phyloP scores from a whole-genome alignment of 2,329 filamentous ascomycete species.

The Diaporthe ilicicola region DNA sequence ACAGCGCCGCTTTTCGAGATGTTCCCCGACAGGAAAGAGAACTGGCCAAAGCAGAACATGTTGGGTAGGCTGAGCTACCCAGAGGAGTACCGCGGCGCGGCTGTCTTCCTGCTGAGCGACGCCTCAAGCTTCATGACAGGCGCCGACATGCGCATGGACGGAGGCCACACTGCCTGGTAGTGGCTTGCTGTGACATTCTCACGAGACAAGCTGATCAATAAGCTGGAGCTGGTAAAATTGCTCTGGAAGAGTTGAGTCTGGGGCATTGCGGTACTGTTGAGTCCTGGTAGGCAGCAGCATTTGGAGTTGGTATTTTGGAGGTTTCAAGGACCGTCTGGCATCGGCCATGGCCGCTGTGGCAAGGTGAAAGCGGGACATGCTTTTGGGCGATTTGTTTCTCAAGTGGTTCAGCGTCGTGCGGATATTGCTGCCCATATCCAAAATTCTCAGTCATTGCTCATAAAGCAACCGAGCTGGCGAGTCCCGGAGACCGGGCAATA shows the following conservation, averaged over 20 bases:
- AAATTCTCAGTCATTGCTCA: not conserved
- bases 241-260: not conserved
- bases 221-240: too few relatives aligned
- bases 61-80: conserved; percentile 73
- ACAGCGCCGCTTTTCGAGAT: conserved; percentile 80
- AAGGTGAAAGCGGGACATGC: not conserved
- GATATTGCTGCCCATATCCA: not conserved
- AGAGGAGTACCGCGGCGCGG: conserved; percentile 75
- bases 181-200: not conserved
- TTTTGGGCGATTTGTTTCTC: not conserved
- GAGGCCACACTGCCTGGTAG: conserved; percentile 72
- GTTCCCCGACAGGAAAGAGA: conserved; percentile 71
- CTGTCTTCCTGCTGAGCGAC: conserved; percentile 72
- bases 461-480: not conserved
- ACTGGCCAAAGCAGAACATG: conserved; percentile 90
- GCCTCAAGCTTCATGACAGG: conserved; percentile 77
- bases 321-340: not conserved
- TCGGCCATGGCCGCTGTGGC: not conserved
- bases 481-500: not conserved
- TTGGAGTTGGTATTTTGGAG: not conserved
- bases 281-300: not conserved
- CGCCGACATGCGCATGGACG: conserved; percentile 74
- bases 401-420: not conserved
- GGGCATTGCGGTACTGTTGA: not conserved
- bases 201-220: not conserved